Conservation (phyloP, 2,329 filamentous ascomycete genomes). For the Davidsoniella neocaledoniae region DNA sequence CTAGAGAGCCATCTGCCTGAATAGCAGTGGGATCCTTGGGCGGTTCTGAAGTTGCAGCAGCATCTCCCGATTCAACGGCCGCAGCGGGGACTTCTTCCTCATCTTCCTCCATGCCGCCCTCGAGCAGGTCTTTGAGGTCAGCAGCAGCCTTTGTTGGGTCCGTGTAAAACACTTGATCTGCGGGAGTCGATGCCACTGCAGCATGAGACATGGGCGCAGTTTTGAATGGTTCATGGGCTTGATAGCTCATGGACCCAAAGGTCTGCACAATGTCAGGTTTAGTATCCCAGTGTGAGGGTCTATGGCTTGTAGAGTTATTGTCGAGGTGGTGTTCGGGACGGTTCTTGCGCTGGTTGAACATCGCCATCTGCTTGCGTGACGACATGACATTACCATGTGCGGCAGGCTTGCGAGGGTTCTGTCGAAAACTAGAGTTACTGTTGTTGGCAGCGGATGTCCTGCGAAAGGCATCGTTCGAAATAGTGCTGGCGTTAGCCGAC, state of each 20-base stretch:
- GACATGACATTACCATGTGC: constrained; percentile 22
- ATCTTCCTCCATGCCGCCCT: constrained; percentile 64
- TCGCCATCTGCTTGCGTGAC: constrained; percentile 37
- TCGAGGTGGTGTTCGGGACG: constrained; percentile 41
- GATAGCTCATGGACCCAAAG: constrained; percentile 10
- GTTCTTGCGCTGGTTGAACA: constrained; percentile 37
- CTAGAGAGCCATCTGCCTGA: constrained; percentile 30
- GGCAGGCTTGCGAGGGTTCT: not conserved
- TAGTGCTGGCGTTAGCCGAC: not conserved
- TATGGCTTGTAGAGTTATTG: constrained; percentile 15
- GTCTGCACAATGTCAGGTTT: not conserved
- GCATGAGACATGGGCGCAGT: constrained; percentile 8
- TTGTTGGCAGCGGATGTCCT: not conserved
- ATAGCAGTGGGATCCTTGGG: constrained; percentile 2
- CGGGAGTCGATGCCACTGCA: constrained; percentile 1
- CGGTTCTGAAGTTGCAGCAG: not conserved
- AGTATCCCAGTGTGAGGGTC: constrained; percentile 25
- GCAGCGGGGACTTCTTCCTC: constrained; percentile 23
- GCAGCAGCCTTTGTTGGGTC: constrained; percentile 56
- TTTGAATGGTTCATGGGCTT: constrained; percentile 4
- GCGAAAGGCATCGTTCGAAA: not conserved
- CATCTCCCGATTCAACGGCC: not conserved
- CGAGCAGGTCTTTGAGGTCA: constrained; percentile 66
- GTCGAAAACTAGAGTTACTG: not conserved
- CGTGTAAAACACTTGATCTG: constrained; percentile 39